A percentile compares a stretch with the other conserved stretches of the same genome.
These are phyloP conservation scores for Nyssa sinensis DNA, from an alignment of 148 eudicot species.

Conservation along the genomic window DNA sequence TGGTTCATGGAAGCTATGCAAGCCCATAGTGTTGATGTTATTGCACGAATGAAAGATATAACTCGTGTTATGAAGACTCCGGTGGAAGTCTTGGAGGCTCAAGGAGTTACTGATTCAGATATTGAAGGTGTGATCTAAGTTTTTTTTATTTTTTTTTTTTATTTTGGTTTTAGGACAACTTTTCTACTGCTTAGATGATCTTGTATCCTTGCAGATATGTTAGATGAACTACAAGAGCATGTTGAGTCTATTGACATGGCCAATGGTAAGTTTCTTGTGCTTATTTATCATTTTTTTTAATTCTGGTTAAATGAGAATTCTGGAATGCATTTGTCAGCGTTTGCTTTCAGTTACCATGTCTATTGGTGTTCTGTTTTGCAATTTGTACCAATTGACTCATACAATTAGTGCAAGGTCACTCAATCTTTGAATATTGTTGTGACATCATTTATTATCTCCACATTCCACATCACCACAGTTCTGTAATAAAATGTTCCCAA, in stretches of 20 bases:
- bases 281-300: neutral
- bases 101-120: constrained; percentile 78
- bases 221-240: constrained; percentile 97
- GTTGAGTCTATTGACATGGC: constrained; percentile 98
- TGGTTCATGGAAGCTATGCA: constrained; percentile 99
- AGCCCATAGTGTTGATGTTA: constrained; percentile 76
- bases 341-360: no score
- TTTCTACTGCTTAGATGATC: neutral
- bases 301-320: no score
- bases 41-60: constrained; percentile 92
- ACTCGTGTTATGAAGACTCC: constrained; percentile 92
- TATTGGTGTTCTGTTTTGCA: no score
- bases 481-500: neutral
- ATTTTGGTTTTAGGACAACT: neutral
- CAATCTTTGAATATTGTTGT: no score
- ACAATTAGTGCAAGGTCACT: no score
- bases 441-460: no score
- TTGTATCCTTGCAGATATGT: constrained; percentile 50
- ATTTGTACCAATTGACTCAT: no score
- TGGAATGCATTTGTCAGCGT: no score
- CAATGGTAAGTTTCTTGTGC: constrained; percentile 55
- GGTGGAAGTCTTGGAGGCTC: constrained; percentile 74
- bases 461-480: no score
- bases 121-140: constrained; percentile 63
- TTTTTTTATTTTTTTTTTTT: neutral